Evolutionary conservation across 768 basidiomycete genomes (phyloP).

Genomic region (Sarcodon sp.): DNA sequence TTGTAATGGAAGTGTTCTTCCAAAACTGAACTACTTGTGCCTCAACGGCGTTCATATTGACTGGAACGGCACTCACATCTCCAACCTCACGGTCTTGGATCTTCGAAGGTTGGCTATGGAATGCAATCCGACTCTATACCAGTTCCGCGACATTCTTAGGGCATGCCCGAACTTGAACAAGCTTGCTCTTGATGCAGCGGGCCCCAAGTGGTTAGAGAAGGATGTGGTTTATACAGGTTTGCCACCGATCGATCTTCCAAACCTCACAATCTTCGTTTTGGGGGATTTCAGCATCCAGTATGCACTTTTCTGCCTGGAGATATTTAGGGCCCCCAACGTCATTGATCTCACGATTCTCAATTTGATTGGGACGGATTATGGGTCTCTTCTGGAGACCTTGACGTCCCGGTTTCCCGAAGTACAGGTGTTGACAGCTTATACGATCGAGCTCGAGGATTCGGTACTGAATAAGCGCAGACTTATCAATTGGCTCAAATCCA

Average conservation of each 20-base stretch:
- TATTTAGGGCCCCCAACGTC: constrained; percentile 44
- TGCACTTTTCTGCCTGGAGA: constrained; percentile 30
- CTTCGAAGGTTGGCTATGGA: constrained; percentile 40
- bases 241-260: constrained; percentile 31
- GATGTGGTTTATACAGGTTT: constrained; percentile 10
- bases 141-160: constrained; percentile 4
- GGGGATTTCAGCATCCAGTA: constrained; percentile 40
- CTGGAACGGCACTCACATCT: constrained; percentile 34
- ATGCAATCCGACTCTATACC: background rate
- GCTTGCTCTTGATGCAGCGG: constrained; percentile 50
- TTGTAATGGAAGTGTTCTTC: constrained; percentile 29
- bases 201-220: constrained; percentile 26
- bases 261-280: constrained; percentile 39
- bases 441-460: constrained; percentile 21
- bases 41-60: constrained; percentile 50
- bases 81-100: constrained; percentile 51
- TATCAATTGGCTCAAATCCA: constrained; percentile 40
- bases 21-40: constrained; percentile 34
- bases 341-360: constrained; percentile 46
- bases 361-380: constrained; percentile 37
- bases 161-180: constrained; percentile 32
- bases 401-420: constrained; percentile 38
- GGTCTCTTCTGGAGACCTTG: constrained; percentile 30
- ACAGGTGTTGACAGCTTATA: constrained; percentile 38
- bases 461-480: constrained; percentile 12